phyloP scores from a whole-genome alignment of 352 stramenopile genomes.

The Peronosclerospora sorghi region DNA sequence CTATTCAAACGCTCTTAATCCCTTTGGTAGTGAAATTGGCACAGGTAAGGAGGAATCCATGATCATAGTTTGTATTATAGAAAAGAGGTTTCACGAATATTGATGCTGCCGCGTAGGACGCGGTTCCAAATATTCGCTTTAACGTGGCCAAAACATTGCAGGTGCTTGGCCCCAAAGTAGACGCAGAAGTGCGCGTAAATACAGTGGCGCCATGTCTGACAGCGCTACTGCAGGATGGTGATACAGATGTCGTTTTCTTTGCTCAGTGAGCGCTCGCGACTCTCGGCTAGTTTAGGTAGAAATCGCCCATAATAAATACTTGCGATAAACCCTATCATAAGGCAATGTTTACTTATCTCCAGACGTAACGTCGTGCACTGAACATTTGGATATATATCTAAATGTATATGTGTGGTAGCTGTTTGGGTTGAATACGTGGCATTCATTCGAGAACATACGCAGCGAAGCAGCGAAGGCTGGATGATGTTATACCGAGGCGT shows the following conservation, averaged over 20 bases:
- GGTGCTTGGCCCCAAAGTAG: conserved; percentile 71
- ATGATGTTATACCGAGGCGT: conserved; percentile 76
- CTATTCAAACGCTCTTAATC: conserved; percentile 82
- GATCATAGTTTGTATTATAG: not conserved
- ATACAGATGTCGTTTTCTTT: conserved; percentile 93
- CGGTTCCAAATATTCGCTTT: conserved; percentile 98
- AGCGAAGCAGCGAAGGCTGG: conserved; percentile 43
- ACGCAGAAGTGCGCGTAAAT: conserved; percentile 37
- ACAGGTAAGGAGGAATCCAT: conserved; percentile 30
- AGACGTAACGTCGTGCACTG: no score
- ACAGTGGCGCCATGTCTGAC: conserved; percentile 82
- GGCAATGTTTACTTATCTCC: no score
- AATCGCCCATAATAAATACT: conserved; percentile 19
- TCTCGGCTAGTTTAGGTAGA: conserved; percentile 38
- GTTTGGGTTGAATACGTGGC: conserved; percentile 56
- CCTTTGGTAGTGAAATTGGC: conserved; percentile 89
- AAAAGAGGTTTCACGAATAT: conserved; percentile 1
- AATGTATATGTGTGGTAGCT: no score
- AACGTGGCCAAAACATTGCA: conserved; percentile 96
- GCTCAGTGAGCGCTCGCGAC: conserved; percentile 61
- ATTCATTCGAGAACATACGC: conserved; percentile 62
- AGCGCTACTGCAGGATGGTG: conserved; percentile 80
- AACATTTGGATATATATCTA: no score
- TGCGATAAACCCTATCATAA: conserved; percentile 20
- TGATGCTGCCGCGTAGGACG: conserved; percentile 40